Base-by-base conservation (phyloP, 345 rosid species). In the Schrenkiella parvula region DNA sequence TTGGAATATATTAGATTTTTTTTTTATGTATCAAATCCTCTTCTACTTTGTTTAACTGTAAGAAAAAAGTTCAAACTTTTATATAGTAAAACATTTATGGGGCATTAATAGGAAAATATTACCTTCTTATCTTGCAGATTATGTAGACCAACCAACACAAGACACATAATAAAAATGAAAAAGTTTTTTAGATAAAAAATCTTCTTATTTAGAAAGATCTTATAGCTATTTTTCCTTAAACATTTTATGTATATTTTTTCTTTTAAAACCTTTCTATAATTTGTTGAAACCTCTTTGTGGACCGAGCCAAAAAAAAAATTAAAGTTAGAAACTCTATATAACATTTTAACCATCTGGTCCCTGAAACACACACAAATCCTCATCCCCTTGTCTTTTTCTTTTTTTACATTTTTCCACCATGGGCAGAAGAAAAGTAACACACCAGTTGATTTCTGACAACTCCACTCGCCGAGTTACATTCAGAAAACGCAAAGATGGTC, bases 371-470 rank as follows among this genome's bases (percentile, higher is more conserved):
- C 66, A 60, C 68, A 68, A 42, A 44, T 54, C 65, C 5, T 68
- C 18, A 3, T 34, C 28, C 25, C 9, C 2, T 58, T 42, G 1
- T 35, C 25, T 43, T 32, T 2, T 10, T 17, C 23, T 35, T 9
- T 13, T 8, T 44, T n/a, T n/a, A n/a, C n/a, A n/a, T n/a, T n/a
- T 15, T n/a, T 8, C 28, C 48, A 55, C 17, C 15, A 78, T 78
- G 81, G 77, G 74, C 0, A 73, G 81, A 62, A 73, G 74, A 64
- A 78, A 78, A 25, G 71, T 78, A 12, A 72, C 69, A 17, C 78
- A 72, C 19, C 74, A 62, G 31, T 55, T 62, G 62, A 78, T 78
- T 22, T 25, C 54, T 10, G 73, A 78, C 18, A 42, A 62, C 39
- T 2, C 74, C 10, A 69, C 71, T 39, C 70, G 81, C 1, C 58